Conservation (phyloP, 1,284 basidiomycete genomes). For the Cystobasidium slooffiae region DNA sequence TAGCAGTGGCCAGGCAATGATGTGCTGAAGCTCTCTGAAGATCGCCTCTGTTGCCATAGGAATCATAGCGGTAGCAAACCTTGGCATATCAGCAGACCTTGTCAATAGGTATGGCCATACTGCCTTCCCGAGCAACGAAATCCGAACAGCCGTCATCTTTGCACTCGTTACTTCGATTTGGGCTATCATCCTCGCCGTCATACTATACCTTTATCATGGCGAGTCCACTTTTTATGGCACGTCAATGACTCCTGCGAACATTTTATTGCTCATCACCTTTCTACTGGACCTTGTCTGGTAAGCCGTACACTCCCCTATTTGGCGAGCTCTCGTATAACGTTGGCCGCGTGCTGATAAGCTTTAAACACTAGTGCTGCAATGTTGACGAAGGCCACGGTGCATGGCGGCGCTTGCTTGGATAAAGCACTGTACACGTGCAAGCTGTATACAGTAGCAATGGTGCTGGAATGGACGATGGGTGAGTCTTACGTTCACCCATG, state of each 20-base stretch:
- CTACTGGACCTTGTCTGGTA: constrained; percentile 9
- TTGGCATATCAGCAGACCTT: constrained; percentile 14
- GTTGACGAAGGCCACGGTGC: constrained; percentile 9
- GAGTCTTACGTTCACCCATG: not conserved
- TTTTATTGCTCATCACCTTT: constrained; percentile 8
- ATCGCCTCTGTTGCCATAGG: not conserved
- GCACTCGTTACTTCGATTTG: constrained; percentile 8
- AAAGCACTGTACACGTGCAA: not conserved
- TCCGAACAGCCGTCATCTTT: constrained; percentile 16
- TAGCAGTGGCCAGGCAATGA: too few relatives aligned
- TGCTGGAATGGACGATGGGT: constrained; percentile 27
- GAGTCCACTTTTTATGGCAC: not conserved
- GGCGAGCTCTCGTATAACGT: too few relatives aligned
- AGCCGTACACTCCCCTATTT: not conserved
- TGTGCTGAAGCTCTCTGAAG: too few relatives aligned
- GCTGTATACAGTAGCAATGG: constrained; percentile 15
- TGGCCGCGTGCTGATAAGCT: too few relatives aligned
- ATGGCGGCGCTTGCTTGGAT: constrained; percentile 20
- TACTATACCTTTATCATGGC: not conserved
- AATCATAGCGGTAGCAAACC: constrained; percentile 9
- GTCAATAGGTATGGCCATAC: not conserved
- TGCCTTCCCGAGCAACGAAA: constrained; percentile 9
- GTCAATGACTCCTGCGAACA: constrained; percentile 1
- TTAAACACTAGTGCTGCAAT: constrained; percentile 4
- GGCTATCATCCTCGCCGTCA: constrained; percentile 12